Percentiles rank a stretch among this genome's conserved stretches.
Conservation (phyloP, 2,329 filamentous ascomycete genomes). For the Beauveria scarabaeidicola region DNA sequence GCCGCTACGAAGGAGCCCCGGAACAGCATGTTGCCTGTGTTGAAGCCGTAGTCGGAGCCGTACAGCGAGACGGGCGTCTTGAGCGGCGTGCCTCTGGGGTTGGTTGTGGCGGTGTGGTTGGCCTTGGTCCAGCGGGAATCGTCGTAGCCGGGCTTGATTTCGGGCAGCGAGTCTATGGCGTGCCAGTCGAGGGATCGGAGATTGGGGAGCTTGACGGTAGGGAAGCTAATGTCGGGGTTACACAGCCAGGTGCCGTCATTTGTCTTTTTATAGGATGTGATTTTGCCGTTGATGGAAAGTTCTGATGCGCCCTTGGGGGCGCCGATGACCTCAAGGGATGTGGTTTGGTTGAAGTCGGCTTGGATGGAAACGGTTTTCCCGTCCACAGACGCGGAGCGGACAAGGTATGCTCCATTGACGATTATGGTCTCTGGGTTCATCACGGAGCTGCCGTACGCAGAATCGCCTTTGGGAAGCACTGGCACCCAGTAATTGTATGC, state of each 20-base stretch:
- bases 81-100: constrained; percentile 49
- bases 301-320: constrained; percentile 40
- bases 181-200: constrained; percentile 57
- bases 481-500: constrained; percentile 64
- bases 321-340: constrained; percentile 59
- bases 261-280: constrained; percentile 27
- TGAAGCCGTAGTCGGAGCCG: constrained; percentile 64
- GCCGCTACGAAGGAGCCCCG: constrained; percentile 60
- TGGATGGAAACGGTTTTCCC: constrained; percentile 51
- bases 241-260: constrained; percentile 39
- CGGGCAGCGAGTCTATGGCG: constrained; percentile 62
- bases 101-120: constrained; percentile 43
- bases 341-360: constrained; percentile 65
- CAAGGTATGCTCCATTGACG: constrained; percentile 54
- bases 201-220: constrained; percentile 28
- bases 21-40: constrained; percentile 60
- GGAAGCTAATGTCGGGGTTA: constrained; percentile 43
- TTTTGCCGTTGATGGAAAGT: constrained; percentile 34
- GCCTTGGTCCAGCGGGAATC: constrained; percentile 60
- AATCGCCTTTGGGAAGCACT: constrained; percentile 32
- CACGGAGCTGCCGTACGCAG: constrained; percentile 26
- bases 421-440: constrained; percentile 41
- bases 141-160: constrained; percentile 55
- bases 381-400: constrained; percentile 50
- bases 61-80: constrained; percentile 61